Evolutionary conservation across 169 alveolate species (phyloP).

Genomic region (Cryptosporidium ryanae): DNA sequence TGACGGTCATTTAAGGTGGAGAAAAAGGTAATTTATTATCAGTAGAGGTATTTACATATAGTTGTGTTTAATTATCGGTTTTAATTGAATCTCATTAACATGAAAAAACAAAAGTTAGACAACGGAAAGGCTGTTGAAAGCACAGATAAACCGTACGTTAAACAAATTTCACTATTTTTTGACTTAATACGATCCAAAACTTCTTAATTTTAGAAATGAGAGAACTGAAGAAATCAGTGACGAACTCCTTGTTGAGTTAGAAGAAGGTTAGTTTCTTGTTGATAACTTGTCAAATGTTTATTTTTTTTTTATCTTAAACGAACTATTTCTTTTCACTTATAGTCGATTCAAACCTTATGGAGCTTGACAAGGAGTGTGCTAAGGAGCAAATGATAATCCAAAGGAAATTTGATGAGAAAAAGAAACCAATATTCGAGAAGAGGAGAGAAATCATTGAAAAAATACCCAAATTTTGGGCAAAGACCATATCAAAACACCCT

Average conservation of each 20-base stretch:
- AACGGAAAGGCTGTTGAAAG: too few relatives aligned
- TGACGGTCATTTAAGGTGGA: too few relatives aligned
- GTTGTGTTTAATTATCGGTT: too few relatives aligned
- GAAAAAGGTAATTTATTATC: too few relatives aligned
- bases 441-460: slow-evolving; percentile 85
- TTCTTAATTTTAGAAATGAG: neutral
- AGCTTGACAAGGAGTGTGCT: slow-evolving; percentile 90
- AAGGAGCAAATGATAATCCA: slow-evolving; percentile 88
- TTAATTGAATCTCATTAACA: too few relatives aligned
- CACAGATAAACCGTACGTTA: too few relatives aligned
- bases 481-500: slow-evolving; percentile 88
- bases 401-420: slow-evolving; percentile 88
- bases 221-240: neutral
- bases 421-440: slow-evolving; percentile 87
- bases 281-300: neutral
- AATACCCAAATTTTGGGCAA: slow-evolving; percentile 90
- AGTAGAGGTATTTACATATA: too few relatives aligned
- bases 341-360: slow-evolving; percentile 63
- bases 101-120: too few relatives aligned
- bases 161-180: too few relatives aligned
- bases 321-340: neutral
- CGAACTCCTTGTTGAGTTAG: slow-evolving; percentile 28
- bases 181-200: too few relatives aligned
- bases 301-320: too few relatives aligned
- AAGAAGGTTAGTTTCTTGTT: slow-evolving; percentile 38